Evolutionary conservation across 2,329 filamentous ascomycete species (phyloP), one percentile per base, ranked within the genome.

Genomic region (Aschersonia sp.): DNA sequence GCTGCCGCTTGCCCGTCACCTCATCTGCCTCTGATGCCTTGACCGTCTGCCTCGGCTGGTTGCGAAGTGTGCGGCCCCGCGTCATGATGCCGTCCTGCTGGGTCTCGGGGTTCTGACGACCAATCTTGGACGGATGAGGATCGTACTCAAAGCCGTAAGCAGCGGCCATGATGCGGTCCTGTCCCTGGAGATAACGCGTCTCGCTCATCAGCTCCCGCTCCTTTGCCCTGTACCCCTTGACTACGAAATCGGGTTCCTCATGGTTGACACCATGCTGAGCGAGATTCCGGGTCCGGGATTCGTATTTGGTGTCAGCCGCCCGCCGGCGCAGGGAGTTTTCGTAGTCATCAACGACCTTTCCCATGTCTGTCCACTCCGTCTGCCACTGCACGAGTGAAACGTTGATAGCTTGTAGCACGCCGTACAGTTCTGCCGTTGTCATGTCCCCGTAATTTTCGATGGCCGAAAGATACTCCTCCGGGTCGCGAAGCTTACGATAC

Each of bases 111-210:
- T 81, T 76, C 56, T 83, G 79, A 37, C 67, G 66, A 22, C 77
- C 76, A 49, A 80, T 67, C 59, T 75, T 76, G 50, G 70, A 70
- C 2, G 72, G 69, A 46, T 77, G 72, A 8, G 72, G 67, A 53
- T 81, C 77, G 53, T 80, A 77, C 50, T 79, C 73, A 54, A 81
- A 80, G 12, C 73, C 72, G 55, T 81, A 82, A 1, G 71, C 68
- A 50, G 73, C 68, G 6, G 78, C 76, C 69, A 77, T 74, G 51
- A 79, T 66, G 48, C 67, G 67, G 60, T 81, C 76, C 56, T 82
- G 73, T 47, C 67, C 58, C 48, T 74, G 71, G 5, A 70, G 65
- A 42, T 74, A 67, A 30, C 67, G 62, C 0, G 67, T 67, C 47
- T 73, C 70, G 32, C 60, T 64, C 52, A 65, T 61, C 2, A 64